A percentile compares a stretch with the other conserved stretches of the same genome.
These are phyloP conservation scores for Aspergillus brunneoviolaceus DNA, from an alignment of 2,329 filamentous ascomycete genomes.

Conservation along the genomic window DNA sequence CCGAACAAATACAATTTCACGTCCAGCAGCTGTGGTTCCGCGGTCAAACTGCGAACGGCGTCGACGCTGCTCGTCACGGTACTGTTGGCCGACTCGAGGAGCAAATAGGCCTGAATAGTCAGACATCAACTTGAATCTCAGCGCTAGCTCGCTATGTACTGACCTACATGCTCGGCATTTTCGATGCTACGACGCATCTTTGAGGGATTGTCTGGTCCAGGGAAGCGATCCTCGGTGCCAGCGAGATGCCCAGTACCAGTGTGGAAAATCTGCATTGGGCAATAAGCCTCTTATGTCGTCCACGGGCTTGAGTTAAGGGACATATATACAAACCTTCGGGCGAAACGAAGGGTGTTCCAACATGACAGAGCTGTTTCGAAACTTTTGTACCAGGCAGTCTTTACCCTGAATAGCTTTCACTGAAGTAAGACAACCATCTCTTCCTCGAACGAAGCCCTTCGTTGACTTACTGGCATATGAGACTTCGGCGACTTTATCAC, in stretches of 20 bases:
- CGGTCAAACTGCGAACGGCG: conserved; percentile 78
- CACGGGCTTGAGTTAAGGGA: not conserved
- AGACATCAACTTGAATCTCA: not conserved
- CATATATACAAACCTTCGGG: conserved; percentile 65
- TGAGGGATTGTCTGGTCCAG: conserved; percentile 75
- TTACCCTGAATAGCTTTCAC: conserved; percentile 79
- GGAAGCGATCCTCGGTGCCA: conserved; percentile 74
- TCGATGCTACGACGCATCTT: conserved; percentile 87
- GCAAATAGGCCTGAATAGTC: conserved; percentile 62
- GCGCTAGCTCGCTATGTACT: conserved; percentile 34
- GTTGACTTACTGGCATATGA: conserved; percentile 82
- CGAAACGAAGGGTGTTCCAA: conserved; percentile 76
- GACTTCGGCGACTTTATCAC: conserved; percentile 81
- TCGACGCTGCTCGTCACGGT: conserved; percentile 72
- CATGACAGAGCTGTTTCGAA: conserved; percentile 96
- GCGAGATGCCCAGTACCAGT: conserved; percentile 53
- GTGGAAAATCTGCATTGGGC: conserved; percentile 54
- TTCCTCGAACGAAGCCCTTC: not conserved
- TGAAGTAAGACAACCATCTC: conserved; percentile 26
- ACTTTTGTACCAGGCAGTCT: conserved; percentile 89
- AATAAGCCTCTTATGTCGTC: conserved; percentile 7
- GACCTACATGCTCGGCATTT: conserved; percentile 80
- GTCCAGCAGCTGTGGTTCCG: conserved; percentile 69
- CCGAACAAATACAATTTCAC: conserved; percentile 53
- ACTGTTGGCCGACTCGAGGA: conserved; percentile 71